Base-by-base conservation (phyloP, 2,329 filamentous ascomycete species). In the Kalmusia sp. region DNA sequence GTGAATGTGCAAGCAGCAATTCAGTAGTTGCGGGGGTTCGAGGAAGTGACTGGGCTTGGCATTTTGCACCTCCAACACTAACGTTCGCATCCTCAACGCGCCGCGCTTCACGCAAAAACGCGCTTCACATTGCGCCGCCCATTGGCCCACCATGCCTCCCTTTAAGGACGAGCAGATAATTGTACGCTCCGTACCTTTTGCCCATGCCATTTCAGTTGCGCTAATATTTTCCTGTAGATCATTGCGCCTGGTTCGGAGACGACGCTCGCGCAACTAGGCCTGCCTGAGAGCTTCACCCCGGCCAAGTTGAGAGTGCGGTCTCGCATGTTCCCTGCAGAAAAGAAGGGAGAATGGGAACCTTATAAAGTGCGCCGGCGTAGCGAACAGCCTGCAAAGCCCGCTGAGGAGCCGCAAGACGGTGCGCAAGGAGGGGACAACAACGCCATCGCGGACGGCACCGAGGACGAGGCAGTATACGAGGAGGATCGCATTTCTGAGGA, bases 401-500 rank as follows among this genome's bases (percentile, higher is more conserved):
- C 69, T 12, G 71, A 69, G 45, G 70, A 75, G n/a, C 57, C 67
- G 28, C 63, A 63, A 9, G 61, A 67, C 22, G 62, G 62, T 12
- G 54, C 56, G 12, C 52, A 59, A 41, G 56, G 59, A n/a, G 54
- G 54, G 40, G 50, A 49, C 15, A 61, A 64, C 6, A 70, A 65
- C 51, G 52, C 63, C 24, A 47, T 69, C 7, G 62, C 73, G 22
- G 75, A 79, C 40, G 79, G 81, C 51, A 68, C 70, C 6, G 85
- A 87, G 24, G 84, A 89, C 25, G 81, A 84, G 51, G 78, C 80
- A 53, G 84, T 92, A 64, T 96, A 89, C 77, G 89, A 97, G 61
- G 95, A 98, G 78, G 92, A 97, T 71, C 87, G 88, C 19, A 88
- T 93, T 49, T 92, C 91, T 55, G 87, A 90, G 53, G 91, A 97